phyloP scores from a whole-genome alignment of 169 alveolate species.

The Babesia bigemina region DNA sequence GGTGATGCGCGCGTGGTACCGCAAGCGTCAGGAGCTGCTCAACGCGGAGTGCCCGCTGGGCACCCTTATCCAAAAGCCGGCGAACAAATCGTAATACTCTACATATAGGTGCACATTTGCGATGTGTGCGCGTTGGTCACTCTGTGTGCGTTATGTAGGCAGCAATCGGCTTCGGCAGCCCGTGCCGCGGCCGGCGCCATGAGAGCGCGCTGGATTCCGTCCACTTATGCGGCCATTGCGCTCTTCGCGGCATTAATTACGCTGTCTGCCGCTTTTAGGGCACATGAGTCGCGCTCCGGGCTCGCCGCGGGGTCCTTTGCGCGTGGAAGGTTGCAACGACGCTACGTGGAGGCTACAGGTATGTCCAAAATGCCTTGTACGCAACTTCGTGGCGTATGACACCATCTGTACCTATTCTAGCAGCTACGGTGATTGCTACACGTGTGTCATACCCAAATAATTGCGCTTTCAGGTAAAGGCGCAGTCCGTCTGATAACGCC shows the following conservation, averaged over 20 bases:
- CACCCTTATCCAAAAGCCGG: background rate
- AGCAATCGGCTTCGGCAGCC: background rate
- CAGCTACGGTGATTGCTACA: background rate
- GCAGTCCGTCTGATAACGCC: constrained; percentile 52
- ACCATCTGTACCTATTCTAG: background rate
- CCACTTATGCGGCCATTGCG: background rate
- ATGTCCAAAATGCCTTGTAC: background rate
- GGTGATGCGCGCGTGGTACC: constrained; percentile 65
- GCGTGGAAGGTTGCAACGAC: background rate
- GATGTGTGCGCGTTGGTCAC: background rate
- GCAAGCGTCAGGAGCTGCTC: constrained; percentile 73
- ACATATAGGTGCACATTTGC: background rate
- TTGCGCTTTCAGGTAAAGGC: background rate
- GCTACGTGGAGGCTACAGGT: background rate
- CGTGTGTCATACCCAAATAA: background rate
- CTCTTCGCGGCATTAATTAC: background rate
- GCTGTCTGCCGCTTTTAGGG: background rate
- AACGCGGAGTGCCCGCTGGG: constrained; percentile 70
- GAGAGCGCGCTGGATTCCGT: background rate
- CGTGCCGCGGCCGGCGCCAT: constrained; percentile 11
- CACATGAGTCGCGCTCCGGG: background rate
- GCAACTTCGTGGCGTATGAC: background rate
- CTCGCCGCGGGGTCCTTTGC: background rate
- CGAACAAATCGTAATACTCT: background rate
- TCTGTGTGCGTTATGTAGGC: background rate